phyloP scores from a whole-genome alignment of 2,329 filamentous ascomycete genomes.

The Colletotrichum sp. region DNA sequence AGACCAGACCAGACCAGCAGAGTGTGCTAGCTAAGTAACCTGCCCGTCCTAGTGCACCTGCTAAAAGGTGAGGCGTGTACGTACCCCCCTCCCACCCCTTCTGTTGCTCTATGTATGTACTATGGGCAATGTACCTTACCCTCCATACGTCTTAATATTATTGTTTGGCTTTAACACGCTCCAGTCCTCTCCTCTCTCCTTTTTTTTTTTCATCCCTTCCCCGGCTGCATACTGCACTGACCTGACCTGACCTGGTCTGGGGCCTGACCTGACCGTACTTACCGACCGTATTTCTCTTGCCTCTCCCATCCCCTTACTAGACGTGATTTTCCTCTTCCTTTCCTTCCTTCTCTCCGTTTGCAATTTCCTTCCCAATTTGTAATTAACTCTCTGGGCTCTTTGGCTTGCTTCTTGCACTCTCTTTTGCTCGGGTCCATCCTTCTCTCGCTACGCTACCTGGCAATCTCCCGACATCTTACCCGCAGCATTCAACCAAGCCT shows the following conservation, averaged over 20 bases:
- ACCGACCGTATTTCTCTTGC: conserved; percentile 22
- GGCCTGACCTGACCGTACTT: conserved; percentile 17
- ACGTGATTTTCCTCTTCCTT: neutral
- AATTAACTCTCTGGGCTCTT: conserved; percentile 8
- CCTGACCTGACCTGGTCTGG: conserved; percentile 14
- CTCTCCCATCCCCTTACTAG: conserved; percentile 18
- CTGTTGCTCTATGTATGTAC: neutral
- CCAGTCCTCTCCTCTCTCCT: conserved; percentile 5
- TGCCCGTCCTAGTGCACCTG: neutral
- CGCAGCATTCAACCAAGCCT: neutral
- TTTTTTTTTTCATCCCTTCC: conserved; percentile 18
- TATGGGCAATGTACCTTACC: conserved; percentile 7
- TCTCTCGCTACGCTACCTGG: neutral
- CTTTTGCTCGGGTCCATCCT: neutral
- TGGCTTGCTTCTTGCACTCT: conserved; percentile 1
- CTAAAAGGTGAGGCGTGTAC: neutral
- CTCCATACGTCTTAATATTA: conserved; percentile 18
- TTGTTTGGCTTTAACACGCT: conserved; percentile 23
- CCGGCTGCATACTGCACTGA: conserved; percentile 20
- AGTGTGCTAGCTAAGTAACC: neutral
- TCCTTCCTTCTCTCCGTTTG: conserved; percentile 17
- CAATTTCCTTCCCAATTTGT: conserved; percentile 22
- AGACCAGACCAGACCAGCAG: neutral
- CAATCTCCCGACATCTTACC: neutral
- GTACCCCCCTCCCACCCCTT: neutral